A percentile compares a stretch with the other conserved stretches of the same genome.
Conservation (phyloP, 805 yeast genomes). For the Myxozyma monticola region DNA sequence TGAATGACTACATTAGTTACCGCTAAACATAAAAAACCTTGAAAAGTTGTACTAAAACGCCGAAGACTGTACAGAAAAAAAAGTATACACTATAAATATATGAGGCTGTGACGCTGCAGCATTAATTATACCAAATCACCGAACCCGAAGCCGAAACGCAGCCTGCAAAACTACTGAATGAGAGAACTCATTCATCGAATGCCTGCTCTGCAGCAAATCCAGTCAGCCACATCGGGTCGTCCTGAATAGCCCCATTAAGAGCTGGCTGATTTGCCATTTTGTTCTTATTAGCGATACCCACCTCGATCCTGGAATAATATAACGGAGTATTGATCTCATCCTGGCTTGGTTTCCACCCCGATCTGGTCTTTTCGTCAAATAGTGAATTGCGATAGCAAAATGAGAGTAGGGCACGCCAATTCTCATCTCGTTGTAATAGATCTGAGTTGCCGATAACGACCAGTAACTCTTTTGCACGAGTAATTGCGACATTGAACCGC, state of each 20-base stretch:
- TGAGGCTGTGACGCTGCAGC: no score
- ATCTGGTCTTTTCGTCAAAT: slow-evolving; percentile 5
- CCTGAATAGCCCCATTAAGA: slow-evolving; percentile 3
- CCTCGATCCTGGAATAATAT: slow-evolving; percentile 19
- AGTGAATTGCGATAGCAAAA: slow-evolving; percentile 22
- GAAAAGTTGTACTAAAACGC: no score
- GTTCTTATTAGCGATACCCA: slow-evolving; percentile 6
- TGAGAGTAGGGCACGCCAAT: slow-evolving; percentile 25
- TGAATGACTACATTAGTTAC: no score
- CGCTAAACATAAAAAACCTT: no score
- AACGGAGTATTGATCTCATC: slow-evolving; percentile 24
- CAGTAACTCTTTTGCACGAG: slow-evolving; percentile 48
- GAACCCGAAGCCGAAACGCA: no score
- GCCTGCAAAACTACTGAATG: no score
- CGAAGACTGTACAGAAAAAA: no score
- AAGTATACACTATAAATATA: no score
- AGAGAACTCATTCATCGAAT: no score
- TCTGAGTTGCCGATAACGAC: slow-evolving; percentile 48
- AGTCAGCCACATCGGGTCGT: slow-evolving; percentile 30
- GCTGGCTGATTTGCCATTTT: background rate
- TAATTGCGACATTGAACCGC: slow-evolving; percentile 49
- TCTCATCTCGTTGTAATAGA: slow-evolving; percentile 21
- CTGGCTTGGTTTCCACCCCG: slow-evolving; percentile 18
- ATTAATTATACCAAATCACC: no score
- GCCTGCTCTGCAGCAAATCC: slow-evolving; percentile 24